Evolutionary conservation across 352 stramenopile species (phyloP), one percentile per base, ranked within the genome.

Genomic region (Globisporangium radiosum): DNA sequence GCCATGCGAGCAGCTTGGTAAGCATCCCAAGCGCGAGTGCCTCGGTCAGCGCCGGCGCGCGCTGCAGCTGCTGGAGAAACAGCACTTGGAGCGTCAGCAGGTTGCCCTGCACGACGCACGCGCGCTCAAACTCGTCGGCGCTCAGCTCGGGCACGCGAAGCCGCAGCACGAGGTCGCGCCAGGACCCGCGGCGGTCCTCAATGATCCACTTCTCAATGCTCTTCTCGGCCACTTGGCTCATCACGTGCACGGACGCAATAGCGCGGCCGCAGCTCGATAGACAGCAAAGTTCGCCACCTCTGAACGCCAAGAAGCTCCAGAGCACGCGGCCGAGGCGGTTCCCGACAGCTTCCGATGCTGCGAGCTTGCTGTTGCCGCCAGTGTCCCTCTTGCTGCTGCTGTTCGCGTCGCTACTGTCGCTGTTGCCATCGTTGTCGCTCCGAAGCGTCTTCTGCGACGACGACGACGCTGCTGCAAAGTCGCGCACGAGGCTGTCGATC

Each of bases 201-300:
- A 94, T 91, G 13, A 92, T 68, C 82, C 82, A 92, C 48, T 88
- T 89, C 63, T 92, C 84, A 43, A 95, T 91, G 57, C 83, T 89
- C 43, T 85, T 83, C 60, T 95, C 86, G 0, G 81, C 69, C 7
- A 93, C 78, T 15, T 85, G 72, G 59, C 79, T 88, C 84, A 95
- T 92, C 4, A 91, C 73, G 36, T 91, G 72, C 11, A 95, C 86
- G 0, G 80, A 93, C 40, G 86, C 86, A 40, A 95, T 73, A 1
- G 84, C 77, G n/a, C 79, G 77, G 0, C 86, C 85, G 56, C 83
- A 91, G 0, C 75, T 81, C 7, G 74, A 66, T 7, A 95, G 57
- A 42, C 81, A 93, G 43, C 77, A 85, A 1, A 90, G 60, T 43
- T 92, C 85, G n/a, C 84, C 78, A n/a, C 79, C 79, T 43, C 82